Conservation (phyloP, 495 filamentous ascomycete genomes). For the Penicillium cosmopolitanum region DNA sequence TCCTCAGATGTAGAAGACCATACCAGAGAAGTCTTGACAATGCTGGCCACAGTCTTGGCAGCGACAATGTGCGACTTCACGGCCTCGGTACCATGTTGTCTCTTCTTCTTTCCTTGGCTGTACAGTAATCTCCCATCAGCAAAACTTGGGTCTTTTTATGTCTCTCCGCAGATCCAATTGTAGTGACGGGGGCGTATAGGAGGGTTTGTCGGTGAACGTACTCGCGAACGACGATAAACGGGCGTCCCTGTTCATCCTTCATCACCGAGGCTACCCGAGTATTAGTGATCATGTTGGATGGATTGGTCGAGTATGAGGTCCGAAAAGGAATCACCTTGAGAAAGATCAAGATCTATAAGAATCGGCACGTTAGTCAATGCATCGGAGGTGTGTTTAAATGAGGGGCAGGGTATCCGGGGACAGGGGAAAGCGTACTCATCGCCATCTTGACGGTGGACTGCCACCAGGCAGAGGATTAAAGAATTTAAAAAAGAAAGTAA, state of each 20-base stretch:
- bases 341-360: constrained; percentile 70
- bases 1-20: constrained; percentile 10
- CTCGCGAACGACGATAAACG: constrained; percentile 99
- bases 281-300: constrained; percentile 28
- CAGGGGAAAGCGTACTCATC: constrained; percentile 57
- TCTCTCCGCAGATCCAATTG: not conserved
- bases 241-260: constrained; percentile 93
- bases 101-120: constrained; percentile 97
- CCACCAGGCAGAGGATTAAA: constrained; percentile 35
- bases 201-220: constrained; percentile 54
- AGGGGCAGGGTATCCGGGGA: constrained; percentile 44
- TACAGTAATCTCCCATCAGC: constrained; percentile 25
- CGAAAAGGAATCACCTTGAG: constrained; percentile 57
- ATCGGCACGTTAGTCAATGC: constrained; percentile 30
- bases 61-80: constrained; percentile 98
- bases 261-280: constrained; percentile 64
- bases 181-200: constrained; percentile 8
- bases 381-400: constrained; percentile 24
- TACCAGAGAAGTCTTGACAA: constrained; percentile 93
- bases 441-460: constrained; percentile 59
- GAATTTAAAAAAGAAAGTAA: constrained; percentile 14
- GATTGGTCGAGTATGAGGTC: not conserved
- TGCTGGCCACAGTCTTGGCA: constrained; percentile 91
- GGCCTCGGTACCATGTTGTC: constrained; percentile 93
- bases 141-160: not conserved